Percentiles rank a stretch among this genome's conserved stretches.
Conservation (phyloP, 768 basidiomycete species). For the Steccherinum ochraceum region DNA sequence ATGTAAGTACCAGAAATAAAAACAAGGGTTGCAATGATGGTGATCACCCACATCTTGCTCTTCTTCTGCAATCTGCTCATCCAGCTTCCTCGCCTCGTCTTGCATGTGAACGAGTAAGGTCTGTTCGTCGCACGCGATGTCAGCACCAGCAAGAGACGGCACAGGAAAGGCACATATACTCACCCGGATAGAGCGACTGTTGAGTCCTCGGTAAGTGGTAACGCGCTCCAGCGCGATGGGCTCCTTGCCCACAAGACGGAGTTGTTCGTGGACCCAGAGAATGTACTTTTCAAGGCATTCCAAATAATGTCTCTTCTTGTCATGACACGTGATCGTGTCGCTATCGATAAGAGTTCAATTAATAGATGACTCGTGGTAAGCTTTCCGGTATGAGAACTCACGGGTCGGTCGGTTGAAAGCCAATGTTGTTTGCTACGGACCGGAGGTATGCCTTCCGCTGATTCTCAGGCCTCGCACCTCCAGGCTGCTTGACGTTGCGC, state of each 20-base stretch:
- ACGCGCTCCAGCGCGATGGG: constrained; percentile 48
- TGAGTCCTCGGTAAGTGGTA: constrained; percentile 45
- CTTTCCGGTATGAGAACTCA: no score
- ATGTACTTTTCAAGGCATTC: constrained; percentile 72
- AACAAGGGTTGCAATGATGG: neutral
- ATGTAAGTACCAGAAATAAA: neutral
- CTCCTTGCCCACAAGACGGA: constrained; percentile 39
- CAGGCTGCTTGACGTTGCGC: neutral
- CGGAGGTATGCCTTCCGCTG: constrained; percentile 53
- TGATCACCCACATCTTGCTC: constrained; percentile 45
- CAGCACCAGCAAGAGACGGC: neutral
- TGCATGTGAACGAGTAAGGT: constrained; percentile 71
- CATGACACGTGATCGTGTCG: constrained; percentile 72
- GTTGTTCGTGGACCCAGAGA: constrained; percentile 55
- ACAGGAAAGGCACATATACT: constrained; percentile 11
- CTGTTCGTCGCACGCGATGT: constrained; percentile 28
- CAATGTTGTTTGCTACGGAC: constrained; percentile 48
- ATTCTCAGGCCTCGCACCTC: constrained; percentile 32
- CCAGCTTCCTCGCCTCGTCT: constrained; percentile 42
- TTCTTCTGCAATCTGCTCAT: constrained; percentile 43
- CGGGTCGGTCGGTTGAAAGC: constrained; percentile 59
- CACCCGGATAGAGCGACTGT: constrained; percentile 60
- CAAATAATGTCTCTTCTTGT: constrained; percentile 70
- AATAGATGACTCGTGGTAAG: no score
- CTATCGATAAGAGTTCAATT: no score